Base-by-base conservation (phyloP, 1,139 yeast genomes). In the Pichia sp. region DNA sequence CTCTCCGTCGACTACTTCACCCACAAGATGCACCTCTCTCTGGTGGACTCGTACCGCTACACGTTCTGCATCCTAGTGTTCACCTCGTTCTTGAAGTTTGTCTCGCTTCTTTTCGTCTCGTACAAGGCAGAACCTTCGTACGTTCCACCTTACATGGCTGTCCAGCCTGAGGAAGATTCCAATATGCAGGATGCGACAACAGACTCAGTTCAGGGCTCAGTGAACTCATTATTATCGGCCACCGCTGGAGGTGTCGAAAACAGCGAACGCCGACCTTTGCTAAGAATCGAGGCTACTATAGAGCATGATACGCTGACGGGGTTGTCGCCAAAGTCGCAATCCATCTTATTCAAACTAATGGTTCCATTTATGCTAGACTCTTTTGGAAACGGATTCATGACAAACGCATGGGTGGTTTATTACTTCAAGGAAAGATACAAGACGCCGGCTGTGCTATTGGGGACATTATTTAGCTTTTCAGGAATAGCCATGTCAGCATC, bases 381-480 rank as follows among this genome's bases (percentile, higher is more conserved):
- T 0, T 76, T 91, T 54, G 97, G 96, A 0, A 84, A 84, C 58
- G 96, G 97, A 0, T 85, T 90, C 68, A 86, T 89, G 89, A 85
- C 96, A 1, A 76, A 84, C 50, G 87, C 96, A 0, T 91, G 97
- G 97, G 78, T 87, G 51, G 89, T 90, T 38, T 90, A 85, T 66
- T 91, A 88, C 70, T 84, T 89, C 72, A 77, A 77, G 55, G 68
- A 67, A 38, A 64, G 68, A 5, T 80, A 77, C 56, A 54, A 60
- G 3, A 66, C 75, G 12, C 64, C 77, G 1, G 81, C 84, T 1
- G 67, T 78, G 1, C 62, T 73, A 0, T 63, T 80, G 41, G 85
- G 85, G 3, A 54, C 70, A 2, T 75, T 67, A 60, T 90, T 89
- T 68, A 88, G 89, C 64, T 64, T 75, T 48, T 79, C 90, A 6